phyloP scores from a whole-genome alignment of 306 rosid genomes.

The Quercus gilva region DNA sequence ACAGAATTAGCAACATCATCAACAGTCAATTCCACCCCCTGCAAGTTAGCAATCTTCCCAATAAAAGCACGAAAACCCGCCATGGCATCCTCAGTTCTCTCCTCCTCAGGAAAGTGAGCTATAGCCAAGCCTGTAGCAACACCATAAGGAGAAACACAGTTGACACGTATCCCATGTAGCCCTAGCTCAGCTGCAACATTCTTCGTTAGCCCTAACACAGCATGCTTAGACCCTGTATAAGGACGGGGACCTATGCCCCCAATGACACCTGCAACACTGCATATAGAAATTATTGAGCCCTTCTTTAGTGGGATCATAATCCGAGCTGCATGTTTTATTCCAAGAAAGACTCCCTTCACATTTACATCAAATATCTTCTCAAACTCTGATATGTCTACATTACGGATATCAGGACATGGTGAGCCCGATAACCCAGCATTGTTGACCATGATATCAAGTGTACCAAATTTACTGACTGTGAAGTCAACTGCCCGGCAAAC shows the following conservation, averaged over 20 bases:
- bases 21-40: conserved; percentile 57
- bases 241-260: conserved; percentile 70
- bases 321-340: conserved; percentile 80
- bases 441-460: conserved; percentile 81
- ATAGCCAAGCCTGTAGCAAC: conserved; percentile 55
- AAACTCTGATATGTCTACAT: conserved; percentile 56
- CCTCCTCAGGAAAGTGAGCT: conserved; percentile 65
- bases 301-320: conserved; percentile 61
- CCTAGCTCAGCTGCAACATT: conserved; percentile 88
- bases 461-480: conserved; percentile 54
- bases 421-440: conserved; percentile 81
- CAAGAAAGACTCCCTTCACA: conserved; percentile 77
- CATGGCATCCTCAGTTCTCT: conserved; percentile 58
- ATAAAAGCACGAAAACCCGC: conserved; percentile 39
- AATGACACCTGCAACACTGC: conserved; percentile 45
- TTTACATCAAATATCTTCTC: conserved; percentile 70
- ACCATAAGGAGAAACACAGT: conserved; percentile 65
- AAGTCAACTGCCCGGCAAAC: conserved; percentile 53
- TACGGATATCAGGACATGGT: conserved; percentile 67
- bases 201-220: conserved; percentile 71
- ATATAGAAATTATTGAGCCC: conserved; percentile 74
- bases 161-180: conserved; percentile 51
- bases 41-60: conserved; percentile 54
- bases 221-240: conserved; percentile 81
- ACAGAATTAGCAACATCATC: conserved; percentile 79